Evolutionary conservation across 352 stramenopile species (phyloP).

Genomic region (Blastocystis sp.): DNA sequence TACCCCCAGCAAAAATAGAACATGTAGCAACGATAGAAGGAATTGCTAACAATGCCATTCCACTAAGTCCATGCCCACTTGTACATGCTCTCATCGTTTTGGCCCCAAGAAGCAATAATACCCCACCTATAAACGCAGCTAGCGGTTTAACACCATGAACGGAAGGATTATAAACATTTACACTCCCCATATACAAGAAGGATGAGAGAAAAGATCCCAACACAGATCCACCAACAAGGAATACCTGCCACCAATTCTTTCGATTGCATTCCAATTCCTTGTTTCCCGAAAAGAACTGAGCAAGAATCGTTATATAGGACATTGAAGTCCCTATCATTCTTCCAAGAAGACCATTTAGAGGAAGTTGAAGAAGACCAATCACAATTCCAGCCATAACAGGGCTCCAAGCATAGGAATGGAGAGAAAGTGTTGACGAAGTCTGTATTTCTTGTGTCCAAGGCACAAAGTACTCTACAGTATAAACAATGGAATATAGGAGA

Average conservation of each 20-base stretch:
- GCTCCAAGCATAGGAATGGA: slow-evolving; percentile 29
- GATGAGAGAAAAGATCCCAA: slow-evolving; percentile 52
- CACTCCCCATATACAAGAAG: neutral
- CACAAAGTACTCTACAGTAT: slow-evolving; percentile 30
- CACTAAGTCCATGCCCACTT: slow-evolving; percentile 64
- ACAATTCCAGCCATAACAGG: slow-evolving; percentile 45
- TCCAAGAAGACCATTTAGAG: slow-evolving; percentile 60
- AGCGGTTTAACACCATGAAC: slow-evolving; percentile 16
- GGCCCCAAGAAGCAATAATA: slow-evolving; percentile 45
- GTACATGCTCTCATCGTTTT: slow-evolving; percentile 64
- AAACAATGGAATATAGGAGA: slow-evolving; percentile 8
- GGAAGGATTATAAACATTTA: neutral
- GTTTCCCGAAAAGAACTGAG: neutral
- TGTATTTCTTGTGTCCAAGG: neutral
- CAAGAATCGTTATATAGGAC: slow-evolving; percentile 57
- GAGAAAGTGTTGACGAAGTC: neutral
- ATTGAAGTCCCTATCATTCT: slow-evolving; percentile 47
- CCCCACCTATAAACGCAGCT: slow-evolving; percentile 18
- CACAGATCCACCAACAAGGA: neutral
- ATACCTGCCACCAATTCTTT: slow-evolving; percentile 56
- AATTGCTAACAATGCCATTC: slow-evolving; percentile 57
- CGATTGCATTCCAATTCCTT: slow-evolving; percentile 2
- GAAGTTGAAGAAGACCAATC: slow-evolving; percentile 68
- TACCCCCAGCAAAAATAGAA: slow-evolving; percentile 60
- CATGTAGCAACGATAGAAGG: slow-evolving; percentile 57